Percentiles rank a stretch among this genome's conserved stretches.
Conservation (phyloP, 441 rosid genomes). For the Aleurites moluccanus region DNA sequence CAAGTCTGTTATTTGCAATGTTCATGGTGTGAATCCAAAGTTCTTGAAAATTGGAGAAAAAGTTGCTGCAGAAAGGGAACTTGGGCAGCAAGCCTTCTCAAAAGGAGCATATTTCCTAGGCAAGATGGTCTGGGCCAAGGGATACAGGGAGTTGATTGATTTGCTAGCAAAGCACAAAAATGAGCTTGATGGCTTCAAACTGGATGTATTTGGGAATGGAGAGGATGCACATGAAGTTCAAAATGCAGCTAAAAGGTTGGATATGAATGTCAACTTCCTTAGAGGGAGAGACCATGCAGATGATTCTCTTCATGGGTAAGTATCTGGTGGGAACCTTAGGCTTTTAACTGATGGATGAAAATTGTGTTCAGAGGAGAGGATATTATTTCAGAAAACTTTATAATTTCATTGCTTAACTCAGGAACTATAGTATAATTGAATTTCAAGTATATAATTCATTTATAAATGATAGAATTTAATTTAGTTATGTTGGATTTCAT, state of each 20-base stretch:
- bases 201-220: constrained; percentile 95
- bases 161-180: constrained; percentile 68
- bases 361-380: constrained; percentile 3
- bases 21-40: constrained; percentile 95
- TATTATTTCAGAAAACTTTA: neutral
- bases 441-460: no score
- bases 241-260: constrained; percentile 60
- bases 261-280: constrained; percentile 78
- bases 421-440: neutral
- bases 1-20: constrained; percentile 88
- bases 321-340: constrained; percentile 4
- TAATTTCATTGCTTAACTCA: neutral
- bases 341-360: neutral
- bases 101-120: constrained; percentile 96
- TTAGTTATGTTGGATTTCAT: no score
- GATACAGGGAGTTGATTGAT: constrained; percentile 90
- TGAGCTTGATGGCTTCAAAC: constrained; percentile 76
- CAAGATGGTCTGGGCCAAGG: constrained; percentile 99
- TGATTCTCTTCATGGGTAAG: constrained; percentile 87
- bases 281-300: constrained; percentile 96
- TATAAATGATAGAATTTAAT: no score
- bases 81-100: constrained; percentile 89
- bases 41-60: constrained; percentile 89
- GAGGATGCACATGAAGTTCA: constrained; percentile 91
- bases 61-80: constrained; percentile 72